These are phyloP conservation scores for Calonectria fujianensis DNA, from an alignment of 2,329 filamentous ascomycete species.

Conservation along the genomic window DNA sequence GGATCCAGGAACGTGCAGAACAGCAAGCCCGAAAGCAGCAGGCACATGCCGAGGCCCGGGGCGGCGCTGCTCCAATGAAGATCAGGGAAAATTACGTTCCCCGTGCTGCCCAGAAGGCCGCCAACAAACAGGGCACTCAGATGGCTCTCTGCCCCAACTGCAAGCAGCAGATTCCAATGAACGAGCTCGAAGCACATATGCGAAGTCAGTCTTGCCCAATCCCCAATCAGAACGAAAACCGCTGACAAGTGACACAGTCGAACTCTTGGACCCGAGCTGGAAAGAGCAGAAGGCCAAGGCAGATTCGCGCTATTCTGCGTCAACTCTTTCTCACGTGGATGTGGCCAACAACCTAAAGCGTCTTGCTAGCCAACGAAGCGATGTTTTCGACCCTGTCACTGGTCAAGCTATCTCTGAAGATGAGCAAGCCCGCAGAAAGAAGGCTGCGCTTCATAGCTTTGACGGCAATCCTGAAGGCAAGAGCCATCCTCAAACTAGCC, in stretches of 20 bases:
- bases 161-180: slow-evolving; percentile 89
- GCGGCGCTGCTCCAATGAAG: slow-evolving; percentile 83
- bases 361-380: slow-evolving; percentile 90
- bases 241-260: slow-evolving; percentile 76
- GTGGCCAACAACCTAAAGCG: slow-evolving; percentile 96
- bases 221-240: background rate
- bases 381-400: slow-evolving; percentile 87
- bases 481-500: slow-evolving; percentile 70
- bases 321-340: slow-evolving; percentile 89
- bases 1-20: slow-evolving; percentile 78
- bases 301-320: slow-evolving; percentile 88
- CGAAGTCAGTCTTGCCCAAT: slow-evolving; percentile 72
- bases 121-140: slow-evolving; percentile 77
- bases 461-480: slow-evolving; percentile 79
- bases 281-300: slow-evolving; percentile 95
- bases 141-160: slow-evolving; percentile 94
- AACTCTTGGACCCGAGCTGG: slow-evolving; percentile 94
- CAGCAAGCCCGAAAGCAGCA: slow-evolving; percentile 80
- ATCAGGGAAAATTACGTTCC: slow-evolving; percentile 96
- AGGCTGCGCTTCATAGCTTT: slow-evolving; percentile 78
- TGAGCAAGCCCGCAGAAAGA: slow-evolving; percentile 84
- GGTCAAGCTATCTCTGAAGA: slow-evolving; percentile 83
- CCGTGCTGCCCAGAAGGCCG: slow-evolving; percentile 83
- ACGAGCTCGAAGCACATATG: slow-evolving; percentile 94
- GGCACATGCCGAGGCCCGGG: slow-evolving; percentile 85